Evolutionary conservation across 441 rosid species (phyloP), one percentile per base, ranked within the genome.

Genomic region (Populus hybrid): DNA sequence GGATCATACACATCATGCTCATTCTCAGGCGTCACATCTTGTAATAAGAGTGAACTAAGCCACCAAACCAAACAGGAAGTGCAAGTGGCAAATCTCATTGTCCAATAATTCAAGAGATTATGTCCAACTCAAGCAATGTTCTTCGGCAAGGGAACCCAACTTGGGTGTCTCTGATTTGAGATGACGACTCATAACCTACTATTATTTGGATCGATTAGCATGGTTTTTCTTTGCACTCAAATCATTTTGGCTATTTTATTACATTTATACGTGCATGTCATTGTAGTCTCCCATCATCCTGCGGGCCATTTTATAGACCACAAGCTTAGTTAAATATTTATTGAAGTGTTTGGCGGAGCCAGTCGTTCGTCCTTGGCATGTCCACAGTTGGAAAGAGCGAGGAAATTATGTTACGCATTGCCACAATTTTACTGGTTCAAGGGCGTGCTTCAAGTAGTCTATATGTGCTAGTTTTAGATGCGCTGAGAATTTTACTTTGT

Each of bases 261-360:
- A 32, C 26, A 35, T 23, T 7, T 50, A 9, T 50, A 46, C 57
- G 71, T 57, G 72, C 38, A 78, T 73, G 81, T 69, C 82, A 30
- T 61, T 82, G 38, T 73, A 57, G 75, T 74, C 75, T 59, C 57
- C 26, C 83, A 72, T 80, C 82, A 80, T 26, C 42, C 14, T 70
- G 53, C 53, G 5, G 32, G 63, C 79, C 74, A 63, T 42, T 78
- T 63, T 70, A 32, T 21, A 71, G 75, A 14, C 57, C 57, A 14
- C 19, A 1, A 50, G 19, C 57, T 50, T 50, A 50, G 18, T 50
- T 50, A 50, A 68, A 74, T 76, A 35, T 23, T 34, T 24, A 24
- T 24, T 35, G 7, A 53, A 16, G 4, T 67, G 59, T 30, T 78
- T 57, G 26, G 59, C 72, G 23, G 21, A 4, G 23, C 18, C 26